Base-by-base conservation (phyloP, 257 asterid species). In the Nicotiana attenuata region DNA sequence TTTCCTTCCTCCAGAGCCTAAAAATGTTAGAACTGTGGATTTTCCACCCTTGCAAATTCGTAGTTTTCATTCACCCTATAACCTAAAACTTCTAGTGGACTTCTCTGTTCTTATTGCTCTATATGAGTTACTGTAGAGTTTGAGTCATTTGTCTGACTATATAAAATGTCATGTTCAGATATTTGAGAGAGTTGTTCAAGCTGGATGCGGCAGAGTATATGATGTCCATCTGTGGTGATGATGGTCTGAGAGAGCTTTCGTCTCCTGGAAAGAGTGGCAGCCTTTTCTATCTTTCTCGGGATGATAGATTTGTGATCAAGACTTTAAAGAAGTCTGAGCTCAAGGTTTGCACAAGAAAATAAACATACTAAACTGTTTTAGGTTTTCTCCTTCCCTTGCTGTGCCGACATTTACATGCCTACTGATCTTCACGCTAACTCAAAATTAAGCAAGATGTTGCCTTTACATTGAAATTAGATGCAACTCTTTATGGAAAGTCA, bases 241-340 rank as follows among this genome's bases (percentile, higher is more conserved):
- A 94, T 86, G 98, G 96, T 83, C 90, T 96, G 86, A 90, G 91
- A 85, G 98, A 92, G 86, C 91, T 94, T 77, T 90, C 94, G 67
- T 94, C 98, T 76, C 94, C 99, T 6, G 99, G 99, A 71, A 96
- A 96, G 86, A 96, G 99, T 88, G 98, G 99, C 87, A 96, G 98
- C 88, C 82, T 94, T 84, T 96, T 94, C 86, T 94, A 91, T 86
- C 93, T 90, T 57, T 93, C 99, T 59, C 90, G 92, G 61, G 98
- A 96, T 87, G 98, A 92, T 82, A 89, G 92, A 90, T 96, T 96
- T 90, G 97, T 96, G 60, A 91, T 96, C 82, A 96, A 96, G 89
- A 96, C 99, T 65, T 84, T 94, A 88, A 94, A 86, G 83, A 90
- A 87, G 85, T 80, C 89, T 53, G 99, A 96, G 89, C 89, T 93